A percentile compares a stretch with the other conserved stretches of the same genome.
Evolutionary conservation across 2,329 filamentous ascomycete species (phyloP).

Genomic region (Pyricularia pennisetigena): DNA sequence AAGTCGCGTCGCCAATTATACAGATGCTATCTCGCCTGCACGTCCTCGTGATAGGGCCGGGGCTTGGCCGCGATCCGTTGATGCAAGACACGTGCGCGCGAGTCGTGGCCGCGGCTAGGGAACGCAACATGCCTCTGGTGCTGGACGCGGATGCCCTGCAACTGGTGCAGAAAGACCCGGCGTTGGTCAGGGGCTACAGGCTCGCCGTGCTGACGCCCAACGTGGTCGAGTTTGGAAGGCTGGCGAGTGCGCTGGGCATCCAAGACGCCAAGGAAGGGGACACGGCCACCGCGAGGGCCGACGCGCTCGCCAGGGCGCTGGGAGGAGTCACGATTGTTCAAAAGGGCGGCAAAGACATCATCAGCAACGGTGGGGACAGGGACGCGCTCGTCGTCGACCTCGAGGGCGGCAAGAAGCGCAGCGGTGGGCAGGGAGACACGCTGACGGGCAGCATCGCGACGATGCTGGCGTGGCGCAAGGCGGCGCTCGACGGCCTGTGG

Average conservation of each 20-base stretch:
- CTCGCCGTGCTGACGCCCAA: slow-evolving; percentile 90
- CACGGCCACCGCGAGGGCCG: slow-evolving; percentile 38
- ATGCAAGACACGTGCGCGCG: slow-evolving; percentile 80
- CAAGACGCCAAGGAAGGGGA: slow-evolving; percentile 19
- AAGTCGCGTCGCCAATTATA: slow-evolving; percentile 59
- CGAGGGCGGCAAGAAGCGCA: slow-evolving; percentile 76
- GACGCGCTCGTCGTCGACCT: slow-evolving; percentile 67
- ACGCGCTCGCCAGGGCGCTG: slow-evolving; percentile 62
- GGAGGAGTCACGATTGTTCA: slow-evolving; percentile 87
- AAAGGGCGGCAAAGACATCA: slow-evolving; percentile 75
- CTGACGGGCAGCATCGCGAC: slow-evolving; percentile 85
- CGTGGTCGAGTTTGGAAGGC: slow-evolving; percentile 78
- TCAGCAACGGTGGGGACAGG: slow-evolving; percentile 32
- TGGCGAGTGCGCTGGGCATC: slow-evolving; percentile 68
- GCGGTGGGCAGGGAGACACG: slow-evolving; percentile 91
- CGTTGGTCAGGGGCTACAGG: slow-evolving; percentile 68
- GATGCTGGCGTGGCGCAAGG: slow-evolving; percentile 77
- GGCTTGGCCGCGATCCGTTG: slow-evolving; percentile 76
- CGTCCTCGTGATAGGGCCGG: slow-evolving; percentile 86
- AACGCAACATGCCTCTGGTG: slow-evolving; percentile 66
- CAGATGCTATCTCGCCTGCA: slow-evolving; percentile 80
- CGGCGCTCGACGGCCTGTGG: slow-evolving; percentile 81
- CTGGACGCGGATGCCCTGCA: slow-evolving; percentile 85
- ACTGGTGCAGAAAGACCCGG: slow-evolving; percentile 65
- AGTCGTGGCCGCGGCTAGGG: slow-evolving; percentile 70